Evolutionary conservation across 805 yeast genomes (phyloP), one percentile per base, ranked within the genome.

Genomic region (Kluyveromyces aestuarii): DNA sequence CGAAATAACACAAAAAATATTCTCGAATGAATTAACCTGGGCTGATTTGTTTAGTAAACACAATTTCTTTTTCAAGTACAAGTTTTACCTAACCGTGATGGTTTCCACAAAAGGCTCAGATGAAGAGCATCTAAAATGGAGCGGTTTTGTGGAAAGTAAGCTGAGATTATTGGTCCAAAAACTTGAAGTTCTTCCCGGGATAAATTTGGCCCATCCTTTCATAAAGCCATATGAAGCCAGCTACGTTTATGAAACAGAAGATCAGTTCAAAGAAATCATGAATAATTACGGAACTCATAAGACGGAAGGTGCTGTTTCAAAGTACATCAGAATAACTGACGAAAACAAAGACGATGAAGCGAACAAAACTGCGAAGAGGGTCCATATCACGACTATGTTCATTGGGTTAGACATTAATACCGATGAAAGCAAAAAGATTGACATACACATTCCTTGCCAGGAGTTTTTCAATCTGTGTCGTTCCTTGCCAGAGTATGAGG

Each of bases 131-230:
- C 68, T 82, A 49, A 85, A 84, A 57, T 93, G 96, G 95, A 81
- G 87, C 55, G 98, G 99, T 9, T 72, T 91, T 71, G 91, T 93
- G 10, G 98, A 93, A 66, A 82, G 95, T 57, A 87, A 84, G 66
- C 64, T 91, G 41, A 77, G 99, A 55, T 68, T 84, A 40, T 66
- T 93, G 35, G 95, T 93, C 35, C 84, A 79, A 57, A 93, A 89
- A 62, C 73, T 93, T 45, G 99, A 93, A 64, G 72, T 79, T 6
- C 69, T 82, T 18, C 81, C 79, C 4, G 93, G 95, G 0, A 79
- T 93, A 21, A 80, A 74, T 46, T 55, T 88, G 30, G 97, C 96
- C 0, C 98, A 90, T 66, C 98, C 99, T 1, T 93, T 79, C 63
- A 84, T 85, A 17, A 87, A 88, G 58, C 81, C 83, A 13, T 84